Evolutionary conservation across 2,329 filamentous ascomycete species (phyloP).

Genomic region (Rosellinia necatrix): DNA sequence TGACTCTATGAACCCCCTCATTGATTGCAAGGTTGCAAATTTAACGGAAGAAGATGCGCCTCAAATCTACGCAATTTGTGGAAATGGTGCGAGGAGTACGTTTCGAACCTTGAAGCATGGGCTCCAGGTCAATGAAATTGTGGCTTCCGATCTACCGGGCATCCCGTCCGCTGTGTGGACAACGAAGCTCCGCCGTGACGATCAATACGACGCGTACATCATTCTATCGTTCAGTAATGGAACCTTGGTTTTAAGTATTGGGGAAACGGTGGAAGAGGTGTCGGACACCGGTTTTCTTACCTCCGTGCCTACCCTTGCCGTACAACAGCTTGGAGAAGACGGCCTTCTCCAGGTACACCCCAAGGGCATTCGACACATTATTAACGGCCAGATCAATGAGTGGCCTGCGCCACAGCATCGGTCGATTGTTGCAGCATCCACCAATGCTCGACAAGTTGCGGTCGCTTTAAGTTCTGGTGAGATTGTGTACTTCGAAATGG

Average conservation of each 20-base stretch:
- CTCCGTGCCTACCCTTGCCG: slow-evolving; percentile 84
- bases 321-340: slow-evolving; percentile 92
- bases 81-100: slow-evolving; percentile 83
- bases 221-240: slow-evolving; percentile 90
- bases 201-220: slow-evolving; percentile 92
- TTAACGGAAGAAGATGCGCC: slow-evolving; percentile 90
- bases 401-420: slow-evolving; percentile 94
- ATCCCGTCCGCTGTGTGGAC: slow-evolving; percentile 95
- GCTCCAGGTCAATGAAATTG: slow-evolving; percentile 89
- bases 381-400: slow-evolving; percentile 79
- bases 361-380: slow-evolving; percentile 92
- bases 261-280: slow-evolving; percentile 95
- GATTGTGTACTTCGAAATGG: slow-evolving; percentile 98
- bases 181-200: slow-evolving; percentile 78
- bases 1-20: slow-evolving; percentile 85
- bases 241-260: slow-evolving; percentile 91
- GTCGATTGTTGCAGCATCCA: slow-evolving; percentile 91
- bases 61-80: slow-evolving; percentile 93
- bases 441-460: slow-evolving; percentile 91
- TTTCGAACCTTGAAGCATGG: slow-evolving; percentile 94
- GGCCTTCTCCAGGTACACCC: slow-evolving; percentile 93
- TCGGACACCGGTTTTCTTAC: slow-evolving; percentile 91
- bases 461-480: slow-evolving; percentile 94
- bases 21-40: slow-evolving; percentile 91
- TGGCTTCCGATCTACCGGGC: slow-evolving; percentile 89